A percentile compares a stretch with the other conserved stretches of the same genome.
Conservation (phyloP, 2,329 filamentous ascomycete species). For the Epichloe aotearoae region DNA sequence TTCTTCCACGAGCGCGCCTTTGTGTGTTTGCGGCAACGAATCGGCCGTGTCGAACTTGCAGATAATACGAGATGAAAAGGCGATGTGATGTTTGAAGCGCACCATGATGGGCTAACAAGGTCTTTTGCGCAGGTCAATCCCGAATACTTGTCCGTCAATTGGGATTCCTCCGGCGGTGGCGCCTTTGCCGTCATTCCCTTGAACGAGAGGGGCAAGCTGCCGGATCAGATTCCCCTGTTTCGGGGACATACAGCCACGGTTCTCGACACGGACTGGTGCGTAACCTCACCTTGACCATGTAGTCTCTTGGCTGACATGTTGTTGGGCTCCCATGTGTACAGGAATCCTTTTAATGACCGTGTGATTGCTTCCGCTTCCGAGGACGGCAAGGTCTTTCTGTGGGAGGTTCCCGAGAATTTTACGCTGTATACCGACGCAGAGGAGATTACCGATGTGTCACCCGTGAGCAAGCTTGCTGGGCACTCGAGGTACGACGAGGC, state of each 20-base stretch:
- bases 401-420: conserved; percentile 85
- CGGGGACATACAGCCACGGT: conserved; percentile 92
- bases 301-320: neutral
- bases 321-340: conserved; percentile 19
- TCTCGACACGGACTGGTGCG: conserved; percentile 88
- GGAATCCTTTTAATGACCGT: conserved; percentile 92
- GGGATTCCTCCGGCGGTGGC: conserved; percentile 90
- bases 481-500: conserved; percentile 56
- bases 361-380: conserved; percentile 90
- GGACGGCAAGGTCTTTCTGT: conserved; percentile 93
- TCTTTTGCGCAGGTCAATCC: conserved; percentile 61
- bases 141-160: conserved; percentile 93
- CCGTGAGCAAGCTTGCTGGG: conserved; percentile 68
- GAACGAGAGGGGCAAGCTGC: conserved; percentile 76
- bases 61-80: neutral
- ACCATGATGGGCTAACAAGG: conserved; percentile 7
- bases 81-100: neutral
- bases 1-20: too few species aligned
- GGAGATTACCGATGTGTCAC: conserved; percentile 68
- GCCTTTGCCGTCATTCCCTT: conserved; percentile 93
- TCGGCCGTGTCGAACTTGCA: too few species aligned
- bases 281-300: neutral
- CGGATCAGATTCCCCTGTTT: conserved; percentile 90
- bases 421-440: conserved; percentile 74
- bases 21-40: neutral